Percentiles rank a stretch among this genome's conserved stretches.
These are phyloP conservation scores for Fusarium sambucinum DNA, from an alignment of 2,329 filamentous ascomycete species.

Conservation along the genomic window DNA sequence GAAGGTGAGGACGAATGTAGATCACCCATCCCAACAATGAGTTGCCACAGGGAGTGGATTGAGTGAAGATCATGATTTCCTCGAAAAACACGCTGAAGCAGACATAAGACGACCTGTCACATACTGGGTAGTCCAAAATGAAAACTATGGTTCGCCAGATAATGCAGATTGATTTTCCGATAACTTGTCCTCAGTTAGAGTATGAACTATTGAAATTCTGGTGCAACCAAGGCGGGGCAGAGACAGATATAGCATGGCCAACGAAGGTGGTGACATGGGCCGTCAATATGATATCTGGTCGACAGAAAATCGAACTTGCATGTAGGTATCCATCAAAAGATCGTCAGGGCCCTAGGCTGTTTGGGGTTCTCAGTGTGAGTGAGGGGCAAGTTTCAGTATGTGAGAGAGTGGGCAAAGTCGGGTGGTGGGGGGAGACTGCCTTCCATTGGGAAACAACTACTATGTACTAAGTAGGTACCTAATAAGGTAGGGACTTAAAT, in stretches of 20 bases:
- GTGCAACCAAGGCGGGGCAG: slow-evolving; percentile 26
- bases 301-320: slow-evolving; percentile 18
- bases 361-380: slow-evolving; percentile 30
- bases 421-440: slow-evolving; percentile 25
- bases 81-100: slow-evolving; percentile 23
- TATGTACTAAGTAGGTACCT: too few species aligned
- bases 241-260: slow-evolving; percentile 16
- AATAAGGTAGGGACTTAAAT: not conserved
- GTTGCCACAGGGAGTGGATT: slow-evolving; percentile 25
- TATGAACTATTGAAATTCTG: slow-evolving; percentile 21
- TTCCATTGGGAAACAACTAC: slow-evolving; percentile 18
- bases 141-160: not conserved
- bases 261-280: slow-evolving; percentile 13
- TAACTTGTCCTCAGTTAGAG: not conserved
- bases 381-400: slow-evolving; percentile 45
- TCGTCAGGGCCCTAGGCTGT: slow-evolving; percentile 44
- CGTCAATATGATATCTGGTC: not conserved
- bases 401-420: slow-evolving; percentile 20
- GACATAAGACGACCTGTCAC: slow-evolving; percentile 31
- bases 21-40: slow-evolving; percentile 13
- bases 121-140: slow-evolving; percentile 5
- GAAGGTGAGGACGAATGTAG: slow-evolving; percentile 9
- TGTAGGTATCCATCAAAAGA: slow-evolving; percentile 32
- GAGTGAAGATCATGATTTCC: slow-evolving; percentile 35
- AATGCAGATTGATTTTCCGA: not conserved